Evolutionary conservation across 495 filamentous ascomycete species (phyloP).

Genomic region (Penicillium verhagenii): DNA sequence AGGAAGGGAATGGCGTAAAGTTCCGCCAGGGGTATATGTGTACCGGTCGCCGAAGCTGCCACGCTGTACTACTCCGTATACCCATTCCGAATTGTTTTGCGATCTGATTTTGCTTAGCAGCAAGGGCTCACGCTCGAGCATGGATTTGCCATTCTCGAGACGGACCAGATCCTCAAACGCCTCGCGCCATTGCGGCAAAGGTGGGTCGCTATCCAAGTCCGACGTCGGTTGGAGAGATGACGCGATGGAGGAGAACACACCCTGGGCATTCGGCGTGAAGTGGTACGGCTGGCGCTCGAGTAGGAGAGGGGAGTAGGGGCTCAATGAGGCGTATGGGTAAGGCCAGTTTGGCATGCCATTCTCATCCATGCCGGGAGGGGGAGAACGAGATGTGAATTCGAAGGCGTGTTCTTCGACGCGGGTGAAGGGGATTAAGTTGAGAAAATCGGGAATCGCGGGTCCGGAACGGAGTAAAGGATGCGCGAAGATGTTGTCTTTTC

Average conservation of each 20-base stretch:
- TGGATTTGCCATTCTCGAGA: slow-evolving; percentile 47
- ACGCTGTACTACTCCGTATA: slow-evolving; percentile 36
- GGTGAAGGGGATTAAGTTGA: slow-evolving; percentile 36
- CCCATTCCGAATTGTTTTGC: slow-evolving; percentile 37
- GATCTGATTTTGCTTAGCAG: slow-evolving; percentile 11
- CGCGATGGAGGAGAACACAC: slow-evolving; percentile 41
- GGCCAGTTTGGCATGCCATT: slow-evolving; percentile 36
- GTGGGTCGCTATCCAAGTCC: slow-evolving; percentile 17
- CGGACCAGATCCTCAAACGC: slow-evolving; percentile 57
- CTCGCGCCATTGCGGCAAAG: slow-evolving; percentile 48
- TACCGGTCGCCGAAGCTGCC: slow-evolving; percentile 41
- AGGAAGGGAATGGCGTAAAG: slow-evolving; percentile 21
- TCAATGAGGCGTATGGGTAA: slow-evolving; percentile 40
- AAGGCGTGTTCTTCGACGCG: slow-evolving; percentile 31
- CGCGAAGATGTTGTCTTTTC: slow-evolving; percentile 14
- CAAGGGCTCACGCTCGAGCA: slow-evolving; percentile 36
- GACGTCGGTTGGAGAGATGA: slow-evolving; percentile 31
- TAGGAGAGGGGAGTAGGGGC: slow-evolving; percentile 53
- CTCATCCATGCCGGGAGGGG: slow-evolving; percentile 31
- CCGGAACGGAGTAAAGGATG: background rate
- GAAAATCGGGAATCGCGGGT: slow-evolving; percentile 23
- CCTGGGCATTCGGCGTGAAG: slow-evolving; percentile 23
- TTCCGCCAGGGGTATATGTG: slow-evolving; percentile 31
- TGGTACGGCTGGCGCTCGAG: slow-evolving; percentile 41
- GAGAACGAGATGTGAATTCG: slow-evolving; percentile 27